phyloP scores from a whole-genome alignment of 2,329 filamentous ascomycete genomes.

The Myriosclerotinia scirpicola region DNA sequence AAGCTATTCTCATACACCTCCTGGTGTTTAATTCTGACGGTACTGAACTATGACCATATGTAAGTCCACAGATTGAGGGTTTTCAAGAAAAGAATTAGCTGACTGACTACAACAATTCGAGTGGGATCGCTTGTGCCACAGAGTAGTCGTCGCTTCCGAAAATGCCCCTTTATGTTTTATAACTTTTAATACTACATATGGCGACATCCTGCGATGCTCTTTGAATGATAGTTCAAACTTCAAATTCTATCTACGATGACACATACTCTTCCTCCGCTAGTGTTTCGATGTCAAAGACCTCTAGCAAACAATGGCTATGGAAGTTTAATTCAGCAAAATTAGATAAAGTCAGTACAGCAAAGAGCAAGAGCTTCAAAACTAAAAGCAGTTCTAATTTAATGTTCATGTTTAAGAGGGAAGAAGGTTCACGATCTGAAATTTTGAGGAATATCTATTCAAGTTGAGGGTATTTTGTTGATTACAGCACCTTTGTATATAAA shows the following conservation, averaged over 20 bases:
- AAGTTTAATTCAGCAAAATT: conserved; percentile 31
- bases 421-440: no score
- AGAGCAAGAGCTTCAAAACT: conserved; percentile 42
- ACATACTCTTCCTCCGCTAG: conserved; percentile 38
- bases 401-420: no score
- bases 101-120: background rate
- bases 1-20: conserved; percentile 43
- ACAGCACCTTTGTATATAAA: no score
- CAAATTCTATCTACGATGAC: conserved; percentile 30
- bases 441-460: no score
- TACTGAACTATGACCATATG: conserved; percentile 42
- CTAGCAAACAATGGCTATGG: conserved; percentile 3
- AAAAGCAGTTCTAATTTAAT: conserved; percentile 25
- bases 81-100: background rate
- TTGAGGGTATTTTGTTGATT: no score
- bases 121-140: conserved; percentile 38
- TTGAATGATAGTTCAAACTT: conserved; percentile 33
- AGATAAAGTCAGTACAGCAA: conserved; percentile 32
- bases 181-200: conserved; percentile 41
- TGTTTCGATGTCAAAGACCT: conserved; percentile 22
- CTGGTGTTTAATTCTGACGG: conserved; percentile 53
- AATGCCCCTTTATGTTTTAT: conserved; percentile 45
- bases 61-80: conserved; percentile 44
- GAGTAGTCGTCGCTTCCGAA: conserved; percentile 53
- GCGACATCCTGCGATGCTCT: conserved; percentile 50